Evolutionary conservation across 257 asterid genomes (phyloP).

Genomic region (Przewalskia tangutica): DNA sequence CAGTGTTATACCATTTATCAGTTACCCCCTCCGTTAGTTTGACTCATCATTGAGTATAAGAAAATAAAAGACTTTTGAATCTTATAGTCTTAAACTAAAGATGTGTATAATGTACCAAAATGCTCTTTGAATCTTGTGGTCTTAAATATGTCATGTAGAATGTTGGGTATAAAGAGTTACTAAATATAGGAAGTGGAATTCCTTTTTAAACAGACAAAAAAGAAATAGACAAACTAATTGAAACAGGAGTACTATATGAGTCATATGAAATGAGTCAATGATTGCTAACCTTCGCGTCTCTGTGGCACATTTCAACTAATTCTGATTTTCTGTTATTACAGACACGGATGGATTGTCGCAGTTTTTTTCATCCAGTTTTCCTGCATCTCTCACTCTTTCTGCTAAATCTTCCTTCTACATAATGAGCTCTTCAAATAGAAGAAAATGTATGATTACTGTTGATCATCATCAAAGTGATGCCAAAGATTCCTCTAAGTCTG

Average conservation of each 20-base stretch:
- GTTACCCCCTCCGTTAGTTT: background rate
- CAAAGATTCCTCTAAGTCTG: background rate
- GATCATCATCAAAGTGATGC: background rate
- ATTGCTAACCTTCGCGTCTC: background rate
- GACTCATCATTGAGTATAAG: too few relatives aligned
- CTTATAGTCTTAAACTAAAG: too few relatives aligned
- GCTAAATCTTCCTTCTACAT: conserved; percentile 43
- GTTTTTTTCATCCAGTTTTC: conserved; percentile 21
- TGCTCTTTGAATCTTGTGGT: too few relatives aligned
- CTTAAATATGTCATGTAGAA: too few relatives aligned
- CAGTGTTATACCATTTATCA: background rate
- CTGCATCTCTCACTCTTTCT: conserved; percentile 24
- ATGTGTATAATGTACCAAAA: too few relatives aligned
- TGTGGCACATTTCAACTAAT: background rate
- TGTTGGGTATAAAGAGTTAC: too few relatives aligned
- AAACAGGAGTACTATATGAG: background rate
- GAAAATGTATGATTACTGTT: background rate
- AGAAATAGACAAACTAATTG: too few relatives aligned
- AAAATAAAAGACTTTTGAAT: too few relatives aligned
- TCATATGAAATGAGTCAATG: background rate
- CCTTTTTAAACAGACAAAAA: too few relatives aligned
- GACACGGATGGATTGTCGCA: conserved; percentile 51
- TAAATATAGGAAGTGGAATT: too few relatives aligned
- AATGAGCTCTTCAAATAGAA: conserved; percentile 36
- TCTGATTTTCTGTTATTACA: conserved; percentile 8